These are phyloP conservation scores for Hydrangea macrophylla DNA, from an alignment of 148 eudicot genomes.

Conservation along the genomic window DNA sequence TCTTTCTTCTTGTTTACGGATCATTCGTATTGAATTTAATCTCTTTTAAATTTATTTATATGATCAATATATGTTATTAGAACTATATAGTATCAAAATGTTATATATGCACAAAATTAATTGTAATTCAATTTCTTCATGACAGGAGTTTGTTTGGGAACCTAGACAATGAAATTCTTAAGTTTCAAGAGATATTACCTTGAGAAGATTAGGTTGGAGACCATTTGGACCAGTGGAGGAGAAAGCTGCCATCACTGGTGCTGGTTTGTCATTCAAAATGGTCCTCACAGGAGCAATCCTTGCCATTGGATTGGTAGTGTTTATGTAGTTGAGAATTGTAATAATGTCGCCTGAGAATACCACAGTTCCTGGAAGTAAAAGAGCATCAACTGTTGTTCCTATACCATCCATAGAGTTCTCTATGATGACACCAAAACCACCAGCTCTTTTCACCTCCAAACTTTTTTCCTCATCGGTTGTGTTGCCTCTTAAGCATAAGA, in stretches of 20 bases:
- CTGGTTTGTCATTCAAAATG: slow-evolving; percentile 13
- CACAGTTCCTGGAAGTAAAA: slow-evolving; percentile 15
- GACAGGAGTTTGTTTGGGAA: not conserved
- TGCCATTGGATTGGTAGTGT: slow-evolving; percentile 9
- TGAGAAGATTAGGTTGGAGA: slow-evolving; percentile 20
- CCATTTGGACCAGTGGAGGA: slow-evolving; percentile 23
- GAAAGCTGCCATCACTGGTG: slow-evolving; percentile 20
- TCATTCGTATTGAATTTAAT: too few relatives aligned
- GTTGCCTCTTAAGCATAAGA: slow-evolving; percentile 13
- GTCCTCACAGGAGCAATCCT: slow-evolving; percentile 1
- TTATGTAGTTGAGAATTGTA: slow-evolving; percentile 13
- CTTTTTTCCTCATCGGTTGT: not conserved
- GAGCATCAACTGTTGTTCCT: slow-evolving; percentile 10
- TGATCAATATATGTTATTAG: too few relatives aligned
- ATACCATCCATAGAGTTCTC: slow-evolving; percentile 6
- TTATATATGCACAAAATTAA: too few relatives aligned
- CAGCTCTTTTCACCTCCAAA: slow-evolving; percentile 20
- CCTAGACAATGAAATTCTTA: not conserved
- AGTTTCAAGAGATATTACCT: slow-evolving; percentile 5
- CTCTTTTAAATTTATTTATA: too few relatives aligned
- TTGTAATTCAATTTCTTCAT: too few relatives aligned
- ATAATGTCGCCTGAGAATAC: not conserved
- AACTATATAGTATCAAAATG: too few relatives aligned
- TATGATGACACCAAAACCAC: slow-evolving; percentile 13
- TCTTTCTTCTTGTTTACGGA: too few relatives aligned